These are phyloP conservation scores for Cercospora berteroae DNA, from an alignment of 2,329 filamentous ascomycete species.

Conservation along the genomic window DNA sequence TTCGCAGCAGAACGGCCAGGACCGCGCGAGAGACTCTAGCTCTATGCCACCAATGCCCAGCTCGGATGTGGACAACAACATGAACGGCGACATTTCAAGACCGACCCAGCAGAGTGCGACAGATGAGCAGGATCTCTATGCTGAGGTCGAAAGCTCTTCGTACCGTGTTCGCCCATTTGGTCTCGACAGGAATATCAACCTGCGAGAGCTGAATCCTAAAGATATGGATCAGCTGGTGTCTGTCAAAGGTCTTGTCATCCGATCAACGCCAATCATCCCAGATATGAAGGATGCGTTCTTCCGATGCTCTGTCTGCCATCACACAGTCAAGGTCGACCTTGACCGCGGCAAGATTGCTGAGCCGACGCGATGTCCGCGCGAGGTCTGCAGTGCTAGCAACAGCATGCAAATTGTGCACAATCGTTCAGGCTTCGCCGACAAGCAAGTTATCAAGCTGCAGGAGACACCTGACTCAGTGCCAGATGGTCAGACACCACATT, in stretches of 20 bases:
- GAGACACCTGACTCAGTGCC: slow-evolving; percentile 95
- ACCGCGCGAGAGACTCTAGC: slow-evolving; percentile 52
- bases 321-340: slow-evolving; percentile 84
- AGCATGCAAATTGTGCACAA: slow-evolving; percentile 99
- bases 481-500: slow-evolving; percentile 94
- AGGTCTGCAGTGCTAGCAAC: slow-evolving; percentile 78
- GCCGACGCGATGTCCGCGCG: slow-evolving; percentile 82
- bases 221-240: slow-evolving; percentile 96
- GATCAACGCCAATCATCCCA: slow-evolving; percentile 91
- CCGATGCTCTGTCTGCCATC: slow-evolving; percentile 88
- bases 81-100: slow-evolving; percentile 35
- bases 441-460: slow-evolving; percentile 97
- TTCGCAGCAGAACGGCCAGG: slow-evolving; percentile 28
- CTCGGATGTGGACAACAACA: slow-evolving; percentile 62
- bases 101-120: slow-evolving; percentile 36
- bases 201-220: slow-evolving; percentile 89
- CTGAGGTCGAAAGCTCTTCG: slow-evolving; percentile 73
- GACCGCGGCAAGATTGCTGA: slow-evolving; percentile 96
- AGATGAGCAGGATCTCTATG: slow-evolving; percentile 64
- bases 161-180: slow-evolving; percentile 91
- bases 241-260: slow-evolving; percentile 93
- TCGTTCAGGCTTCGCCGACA: slow-evolving; percentile 89
- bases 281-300: slow-evolving; percentile 99
- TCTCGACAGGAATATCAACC: slow-evolving; percentile 79
- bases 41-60: slow-evolving; percentile 76